Conservation (phyloP, 1,284 basidiomycete species). For the Ganoderma lucidum region DNA sequence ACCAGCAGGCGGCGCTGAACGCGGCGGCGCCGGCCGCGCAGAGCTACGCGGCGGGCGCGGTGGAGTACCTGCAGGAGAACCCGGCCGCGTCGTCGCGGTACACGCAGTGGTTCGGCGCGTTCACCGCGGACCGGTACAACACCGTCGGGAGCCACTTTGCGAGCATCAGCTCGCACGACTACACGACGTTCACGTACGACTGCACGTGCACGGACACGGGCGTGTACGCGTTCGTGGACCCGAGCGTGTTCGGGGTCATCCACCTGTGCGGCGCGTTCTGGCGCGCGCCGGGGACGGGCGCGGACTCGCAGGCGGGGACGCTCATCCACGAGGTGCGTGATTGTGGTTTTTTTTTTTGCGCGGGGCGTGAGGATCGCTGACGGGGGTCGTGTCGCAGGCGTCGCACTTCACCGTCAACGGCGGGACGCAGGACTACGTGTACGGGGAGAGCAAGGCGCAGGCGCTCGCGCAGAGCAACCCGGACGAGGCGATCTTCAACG, state of each 20-base stretch:
- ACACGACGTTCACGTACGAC: neutral
- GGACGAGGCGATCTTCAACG: conserved; percentile 50
- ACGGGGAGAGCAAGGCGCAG: conserved; percentile 52
- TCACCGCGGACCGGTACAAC: neutral
- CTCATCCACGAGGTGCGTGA: conserved; percentile 40
- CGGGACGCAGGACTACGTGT: conserved; percentile 54
- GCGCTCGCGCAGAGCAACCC: conserved; percentile 50
- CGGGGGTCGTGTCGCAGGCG: conserved; percentile 29
- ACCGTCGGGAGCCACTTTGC: neutral
- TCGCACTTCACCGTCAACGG: conserved; percentile 58
- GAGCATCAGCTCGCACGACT: neutral
- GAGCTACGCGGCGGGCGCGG: neutral
- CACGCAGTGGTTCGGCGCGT: neutral
- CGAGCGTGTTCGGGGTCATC: conserved; percentile 48
- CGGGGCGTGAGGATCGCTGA: conserved; percentile 4
- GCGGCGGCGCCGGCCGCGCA: neutral
- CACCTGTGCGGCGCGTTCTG: conserved; percentile 60
- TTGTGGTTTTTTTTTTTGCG: neutral
- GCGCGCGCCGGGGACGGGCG: conserved; percentile 53
- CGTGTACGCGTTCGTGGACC: conserved; percentile 44
- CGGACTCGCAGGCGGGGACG: conserved; percentile 52
- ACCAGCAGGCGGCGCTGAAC: neutral
- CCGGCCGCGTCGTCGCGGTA: neutral
- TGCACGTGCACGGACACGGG: neutral
- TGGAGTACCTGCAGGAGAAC: neutral